Base-by-base conservation (phyloP, 2,329 filamentous ascomycete species). In the Massarina eburnea region DNA sequence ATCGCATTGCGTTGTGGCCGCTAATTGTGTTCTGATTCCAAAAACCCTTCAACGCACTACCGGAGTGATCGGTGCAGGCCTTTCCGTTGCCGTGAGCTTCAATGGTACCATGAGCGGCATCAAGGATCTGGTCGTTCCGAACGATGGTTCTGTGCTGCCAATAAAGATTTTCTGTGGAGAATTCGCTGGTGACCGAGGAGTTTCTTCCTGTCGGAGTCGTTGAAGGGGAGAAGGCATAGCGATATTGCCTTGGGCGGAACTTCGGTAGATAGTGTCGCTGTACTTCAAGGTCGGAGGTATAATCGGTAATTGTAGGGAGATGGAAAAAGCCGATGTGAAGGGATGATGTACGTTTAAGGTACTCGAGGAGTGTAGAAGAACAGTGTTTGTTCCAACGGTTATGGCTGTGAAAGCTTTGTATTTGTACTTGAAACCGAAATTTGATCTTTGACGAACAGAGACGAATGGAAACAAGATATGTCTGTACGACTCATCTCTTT, bases 151-250 rank as follows among this genome's bases (percentile, higher is more conserved):
- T 3, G 27, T 29, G 35, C 18, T 20, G 33, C 45, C 45, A 15
- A 47, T 39, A 18, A 47, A 47, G 24, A 43, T 43, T 15, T 47
- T 47, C 10, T 39, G 45, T 12, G 39, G 18, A 4, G 38, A 21
- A 20, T 22, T 24, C 15, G 35, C 22, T 22, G 29, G 17, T 19
- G 12, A 8, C 17, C 24, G 29, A 17, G 15, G 17, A 17, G 8
- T 7, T 8, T 43, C 39, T 38, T 47, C 34, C 6, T 42, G 34
- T 12, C 27, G 18, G 14, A 47, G 45, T 9, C 44, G 33, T 15
- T 42, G 39, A 29, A 43, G 10, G 15, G 22, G 39, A 4, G 44
- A 46, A 10, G 35, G 21, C 44, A 46, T 46, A 30, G 12, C 27
- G 27, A 5, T 8, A 4, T 30, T 14, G 5, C 7, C 20, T 3